phyloP scores from a whole-genome alignment of 768 basidiomycete species.

The Tulasnella sp. region DNA sequence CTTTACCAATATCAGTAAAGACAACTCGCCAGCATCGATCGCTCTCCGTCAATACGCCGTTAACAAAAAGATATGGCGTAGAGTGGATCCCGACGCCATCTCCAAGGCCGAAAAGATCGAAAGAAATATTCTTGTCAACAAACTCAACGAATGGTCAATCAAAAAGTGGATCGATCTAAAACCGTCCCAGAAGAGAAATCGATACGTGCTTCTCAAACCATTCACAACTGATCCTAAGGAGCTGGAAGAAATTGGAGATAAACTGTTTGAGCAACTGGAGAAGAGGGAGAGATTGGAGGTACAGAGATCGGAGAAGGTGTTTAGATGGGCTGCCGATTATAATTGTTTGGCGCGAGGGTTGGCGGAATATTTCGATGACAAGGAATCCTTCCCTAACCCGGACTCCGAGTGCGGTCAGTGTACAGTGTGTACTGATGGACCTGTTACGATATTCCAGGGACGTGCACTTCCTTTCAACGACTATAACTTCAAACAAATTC shows the following conservation, averaged over 20 bases:
- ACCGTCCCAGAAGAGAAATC: constrained; percentile 30
- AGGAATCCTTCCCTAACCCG: constrained; percentile 29
- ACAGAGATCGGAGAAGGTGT: constrained; percentile 29
- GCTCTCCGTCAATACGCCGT: constrained; percentile 28
- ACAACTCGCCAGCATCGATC: constrained; percentile 26
- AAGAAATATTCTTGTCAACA: constrained; percentile 26
- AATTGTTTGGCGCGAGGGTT: constrained; percentile 29
- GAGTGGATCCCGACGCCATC: constrained; percentile 28
- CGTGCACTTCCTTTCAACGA: constrained; percentile 22
- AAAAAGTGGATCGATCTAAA: constrained; percentile 26
- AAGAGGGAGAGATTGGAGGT: constrained; percentile 33
- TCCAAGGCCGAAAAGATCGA: constrained; percentile 24
- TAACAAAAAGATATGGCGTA: constrained; percentile 19
- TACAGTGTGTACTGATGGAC: constrained; percentile 33
- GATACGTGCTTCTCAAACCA: constrained; percentile 28
- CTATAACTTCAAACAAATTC: constrained; percentile 27
- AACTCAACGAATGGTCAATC: constrained; percentile 32
- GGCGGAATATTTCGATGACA: constrained; percentile 35
- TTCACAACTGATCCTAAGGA: constrained; percentile 27
- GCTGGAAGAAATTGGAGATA: constrained; percentile 26
- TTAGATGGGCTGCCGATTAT: constrained; percentile 28
- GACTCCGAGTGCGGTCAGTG: constrained; percentile 31
- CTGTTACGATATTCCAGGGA: constrained; percentile 24
- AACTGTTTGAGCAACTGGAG: constrained; percentile 29
- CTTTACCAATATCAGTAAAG: constrained; percentile 22